These are phyloP conservation scores for Ustilago curta DNA, from an alignment of 1,284 basidiomycete species.

Conservation along the genomic window DNA sequence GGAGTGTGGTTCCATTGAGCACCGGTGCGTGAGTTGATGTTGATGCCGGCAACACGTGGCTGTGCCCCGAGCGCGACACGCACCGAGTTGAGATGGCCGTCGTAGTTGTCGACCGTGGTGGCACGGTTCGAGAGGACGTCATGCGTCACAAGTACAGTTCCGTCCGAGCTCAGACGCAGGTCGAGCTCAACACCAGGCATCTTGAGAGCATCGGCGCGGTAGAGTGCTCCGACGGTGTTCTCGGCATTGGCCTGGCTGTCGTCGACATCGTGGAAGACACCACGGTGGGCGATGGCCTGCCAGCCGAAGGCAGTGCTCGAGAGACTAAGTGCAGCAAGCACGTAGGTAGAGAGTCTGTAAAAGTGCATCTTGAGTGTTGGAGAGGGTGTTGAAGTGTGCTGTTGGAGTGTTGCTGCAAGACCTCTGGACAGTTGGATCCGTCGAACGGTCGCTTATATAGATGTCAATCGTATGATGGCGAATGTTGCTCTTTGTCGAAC, in stretches of 20 bases:
- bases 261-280: constrained; percentile 16
- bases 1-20: constrained; percentile 13
- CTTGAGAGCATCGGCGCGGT: constrained; percentile 10
- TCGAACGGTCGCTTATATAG: neutral
- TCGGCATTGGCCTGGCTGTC: constrained; percentile 14
- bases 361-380: neutral
- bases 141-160: constrained; percentile 7
- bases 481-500: too few relatives aligned
- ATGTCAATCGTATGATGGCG: neutral
- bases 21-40: constrained; percentile 7
- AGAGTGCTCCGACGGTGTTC: constrained; percentile 7
- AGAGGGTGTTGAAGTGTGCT: neutral
- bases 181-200: constrained; percentile 14
- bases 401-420: neutral
- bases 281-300: constrained; percentile 16
- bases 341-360: neutral
- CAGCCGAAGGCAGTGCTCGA: constrained; percentile 5
- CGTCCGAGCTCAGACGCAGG: constrained; percentile 14
- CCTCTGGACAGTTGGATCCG: neutral
- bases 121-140: constrained; percentile 12
- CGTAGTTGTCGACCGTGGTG: constrained; percentile 15
- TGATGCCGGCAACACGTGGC: constrained; percentile 7
- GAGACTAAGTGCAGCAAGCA: neutral
- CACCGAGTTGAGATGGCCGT: constrained; percentile 13
- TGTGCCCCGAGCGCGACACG: constrained; percentile 2